Evolutionary conservation across 306 rosid genomes (phyloP).

Genomic region (Sphenostylis stenocarpa): DNA sequence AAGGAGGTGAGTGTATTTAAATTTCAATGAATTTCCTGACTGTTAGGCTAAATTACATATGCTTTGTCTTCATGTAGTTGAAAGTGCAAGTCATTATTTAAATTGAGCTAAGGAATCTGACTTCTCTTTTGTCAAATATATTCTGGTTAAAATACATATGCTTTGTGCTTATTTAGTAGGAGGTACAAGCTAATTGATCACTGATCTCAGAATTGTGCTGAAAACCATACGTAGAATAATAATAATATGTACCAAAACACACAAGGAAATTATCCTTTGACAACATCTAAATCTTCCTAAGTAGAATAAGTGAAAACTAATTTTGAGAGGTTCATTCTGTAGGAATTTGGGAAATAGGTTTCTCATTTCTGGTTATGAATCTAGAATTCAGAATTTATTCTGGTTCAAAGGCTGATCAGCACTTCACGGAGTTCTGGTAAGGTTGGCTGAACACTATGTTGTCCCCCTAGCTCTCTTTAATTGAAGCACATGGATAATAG

Average conservation of each 20-base stretch:
- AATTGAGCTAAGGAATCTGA: neutral
- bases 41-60: neutral
- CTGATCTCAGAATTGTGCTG: neutral
- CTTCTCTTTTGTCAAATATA: neutral
- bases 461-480: too few relatives aligned
- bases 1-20: constrained; percentile 63
- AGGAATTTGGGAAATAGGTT: too few relatives aligned
- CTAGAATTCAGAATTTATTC: too few relatives aligned
- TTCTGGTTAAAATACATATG: constrained; percentile 7
- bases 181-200: neutral
- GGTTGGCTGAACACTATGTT: too few relatives aligned
- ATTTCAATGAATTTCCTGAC: constrained; percentile 1
- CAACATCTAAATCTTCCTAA: neutral
- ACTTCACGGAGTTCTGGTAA: too few relatives aligned
- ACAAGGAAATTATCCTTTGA: neutral
- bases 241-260: neutral
- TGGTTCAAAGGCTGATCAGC: too few relatives aligned
- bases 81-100: constrained; percentile 1
- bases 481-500: too few relatives aligned
- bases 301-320: neutral
- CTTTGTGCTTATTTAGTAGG: constrained; percentile 10
- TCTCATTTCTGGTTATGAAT: too few relatives aligned
- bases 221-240: neutral
- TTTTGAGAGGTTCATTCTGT: neutral
- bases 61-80: constrained; percentile 6